A percentile compares a stretch with the other conserved stretches of the same genome.
phyloP scores from a whole-genome alignment of 129 eudicot species.

The Artemisia argyi region DNA sequence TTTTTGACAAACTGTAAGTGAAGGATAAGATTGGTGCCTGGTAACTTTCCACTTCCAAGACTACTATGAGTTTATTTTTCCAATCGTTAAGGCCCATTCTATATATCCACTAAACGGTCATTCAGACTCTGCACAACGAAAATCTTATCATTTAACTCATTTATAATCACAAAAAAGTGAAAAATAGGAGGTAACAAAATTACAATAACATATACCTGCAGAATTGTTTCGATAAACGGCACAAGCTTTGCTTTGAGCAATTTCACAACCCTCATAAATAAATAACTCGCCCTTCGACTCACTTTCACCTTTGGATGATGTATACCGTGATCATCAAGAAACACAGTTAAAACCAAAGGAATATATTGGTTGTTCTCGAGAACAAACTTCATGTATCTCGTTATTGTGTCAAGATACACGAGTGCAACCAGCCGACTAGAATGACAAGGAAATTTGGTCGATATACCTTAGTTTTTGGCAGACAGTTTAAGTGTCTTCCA shows the following conservation, averaged over 20 bases:
- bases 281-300: constrained; percentile 89
- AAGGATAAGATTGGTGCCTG: too few species aligned
- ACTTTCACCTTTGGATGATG: constrained; percentile 82
- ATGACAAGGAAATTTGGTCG: constrained; percentile 83
- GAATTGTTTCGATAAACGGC: constrained; percentile 78
- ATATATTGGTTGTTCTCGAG: constrained; percentile 78
- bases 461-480: too few species aligned
- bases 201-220: constrained; percentile 58
- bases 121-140: constrained; percentile 58
- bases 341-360: constrained; percentile 74
- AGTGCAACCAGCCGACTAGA: constrained; percentile 86
- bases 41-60: too few species aligned
- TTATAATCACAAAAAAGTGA: neutral
- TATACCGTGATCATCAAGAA: constrained; percentile 92
- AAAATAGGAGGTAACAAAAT: neutral
- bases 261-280: constrained; percentile 91
- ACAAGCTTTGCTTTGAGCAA: constrained; percentile 82
- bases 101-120: too few species aligned
- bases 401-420: constrained; percentile 81
- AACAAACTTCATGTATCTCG: constrained; percentile 84
- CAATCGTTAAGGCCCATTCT: too few species aligned
- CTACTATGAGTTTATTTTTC: too few species aligned
- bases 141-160: neutral
- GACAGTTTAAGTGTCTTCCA: constrained; percentile 31
- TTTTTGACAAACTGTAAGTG: too few species aligned